Conservation (phyloP, 1,284 basidiomycete genomes). For the Apiotrichum gamsii region DNA sequence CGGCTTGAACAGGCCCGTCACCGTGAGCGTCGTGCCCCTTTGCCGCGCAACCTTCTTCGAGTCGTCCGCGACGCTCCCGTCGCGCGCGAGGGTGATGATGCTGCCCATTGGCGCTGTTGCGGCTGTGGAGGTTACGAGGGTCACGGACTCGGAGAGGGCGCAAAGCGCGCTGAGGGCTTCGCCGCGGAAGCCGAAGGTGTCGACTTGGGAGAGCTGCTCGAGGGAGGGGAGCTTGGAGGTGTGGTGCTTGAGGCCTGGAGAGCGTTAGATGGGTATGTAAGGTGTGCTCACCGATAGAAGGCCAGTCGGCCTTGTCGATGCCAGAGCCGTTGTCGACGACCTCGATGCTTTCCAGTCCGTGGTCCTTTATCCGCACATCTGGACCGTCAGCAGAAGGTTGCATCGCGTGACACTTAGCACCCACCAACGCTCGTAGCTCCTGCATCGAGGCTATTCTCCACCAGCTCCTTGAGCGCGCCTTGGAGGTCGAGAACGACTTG, state of each 20-base stretch:
- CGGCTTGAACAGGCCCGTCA: conserved; percentile 69
- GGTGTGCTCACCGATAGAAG: conserved; percentile 65
- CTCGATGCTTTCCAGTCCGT: conserved; percentile 79
- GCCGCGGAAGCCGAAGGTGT: conserved; percentile 91
- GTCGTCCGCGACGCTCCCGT: conserved; percentile 56
- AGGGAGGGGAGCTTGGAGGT: conserved; percentile 85
- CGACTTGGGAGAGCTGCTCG: conserved; percentile 65
- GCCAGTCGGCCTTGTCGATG: conserved; percentile 70
- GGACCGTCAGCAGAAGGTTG: no score
- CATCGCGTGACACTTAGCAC: no score
- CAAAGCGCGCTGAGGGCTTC: conserved; percentile 93
- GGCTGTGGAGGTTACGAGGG: conserved; percentile 66
- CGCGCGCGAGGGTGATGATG: conserved; percentile 62
- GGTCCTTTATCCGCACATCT: conserved; percentile 88
- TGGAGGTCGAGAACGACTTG: conserved; percentile 94
- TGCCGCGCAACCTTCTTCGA: conserved; percentile 63
- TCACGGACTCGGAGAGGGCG: conserved; percentile 67
- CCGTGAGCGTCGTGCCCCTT: conserved; percentile 79
- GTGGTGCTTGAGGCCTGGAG: conserved; percentile 84
- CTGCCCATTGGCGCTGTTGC: conserved; percentile 69
- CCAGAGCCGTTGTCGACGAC: conserved; percentile 90
- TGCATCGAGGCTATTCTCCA: conserved; percentile 95
- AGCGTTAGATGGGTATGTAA: neutral
- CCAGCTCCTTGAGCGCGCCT: conserved; percentile 88
- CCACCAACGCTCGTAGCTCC: conserved; percentile 77